A percentile compares a stretch with the other conserved stretches of the same genome.
Conservation (phyloP, 805 yeast genomes). For the Candida xiaguanensis region DNA sequence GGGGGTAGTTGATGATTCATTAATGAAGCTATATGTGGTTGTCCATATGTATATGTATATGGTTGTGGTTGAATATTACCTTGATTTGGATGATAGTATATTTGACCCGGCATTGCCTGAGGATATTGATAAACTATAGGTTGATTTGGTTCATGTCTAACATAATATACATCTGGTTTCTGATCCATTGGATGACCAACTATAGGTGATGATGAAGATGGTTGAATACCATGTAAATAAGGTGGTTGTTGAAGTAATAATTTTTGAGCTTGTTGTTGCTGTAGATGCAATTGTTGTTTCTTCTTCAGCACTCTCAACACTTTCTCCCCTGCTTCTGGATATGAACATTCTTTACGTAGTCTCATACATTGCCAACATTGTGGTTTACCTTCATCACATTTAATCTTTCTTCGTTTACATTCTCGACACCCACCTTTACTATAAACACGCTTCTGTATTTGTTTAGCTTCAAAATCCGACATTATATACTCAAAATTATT, state of each 20-base stretch:
- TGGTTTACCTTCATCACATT: conserved; percentile 40
- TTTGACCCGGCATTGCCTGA: not conserved
- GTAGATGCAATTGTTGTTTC: conserved; percentile 9
- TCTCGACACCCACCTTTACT: conserved; percentile 39
- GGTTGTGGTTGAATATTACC: not conserved
- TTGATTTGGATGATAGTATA: not conserved
- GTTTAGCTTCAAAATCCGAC: conserved; percentile 2
- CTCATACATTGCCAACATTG: conserved; percentile 38
- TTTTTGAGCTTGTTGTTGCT: not conserved
- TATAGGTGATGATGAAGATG: not conserved
- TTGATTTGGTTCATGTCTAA: conserved; percentile 1
- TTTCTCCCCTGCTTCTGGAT: conserved; percentile 35
- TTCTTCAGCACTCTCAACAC: conserved; percentile 26
- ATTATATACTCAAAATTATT: not conserved
- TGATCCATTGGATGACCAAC: not conserved
- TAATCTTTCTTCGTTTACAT: conserved; percentile 40
- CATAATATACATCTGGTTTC: not conserved
- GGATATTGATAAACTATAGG: not conserved
- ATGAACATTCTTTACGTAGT: conserved; percentile 30
- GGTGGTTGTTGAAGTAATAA: not conserved
- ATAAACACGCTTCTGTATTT: conserved; percentile 16
- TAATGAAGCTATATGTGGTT: not conserved
- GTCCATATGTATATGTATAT: not conserved
- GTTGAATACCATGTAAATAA: not conserved
- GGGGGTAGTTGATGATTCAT: not conserved